A percentile compares a stretch with the other conserved stretches of the same genome.
Evolutionary conservation across 306 rosid species (phyloP).

Genomic region (Luffa acutangula): DNA sequence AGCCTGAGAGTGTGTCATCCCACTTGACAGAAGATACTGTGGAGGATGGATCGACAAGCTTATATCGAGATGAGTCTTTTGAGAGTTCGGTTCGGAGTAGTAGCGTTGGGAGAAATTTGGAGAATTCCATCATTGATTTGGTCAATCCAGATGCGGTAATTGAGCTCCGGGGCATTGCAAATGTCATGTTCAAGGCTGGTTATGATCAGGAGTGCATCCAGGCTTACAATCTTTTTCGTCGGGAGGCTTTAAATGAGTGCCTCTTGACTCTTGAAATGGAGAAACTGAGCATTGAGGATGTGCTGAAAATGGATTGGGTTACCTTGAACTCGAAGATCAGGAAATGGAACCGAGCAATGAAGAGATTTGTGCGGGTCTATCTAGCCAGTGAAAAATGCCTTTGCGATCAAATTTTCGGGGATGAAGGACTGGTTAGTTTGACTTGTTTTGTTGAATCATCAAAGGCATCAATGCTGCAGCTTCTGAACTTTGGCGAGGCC

Average conservation of each 20-base stretch:
- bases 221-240: slow-evolving; percentile 49
- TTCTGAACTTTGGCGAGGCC: slow-evolving; percentile 82
- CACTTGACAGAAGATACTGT: slow-evolving; percentile 59
- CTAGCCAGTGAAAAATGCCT: slow-evolving; percentile 81
- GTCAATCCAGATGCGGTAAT: slow-evolving; percentile 52
- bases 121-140: slow-evolving; percentile 55
- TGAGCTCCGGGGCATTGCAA: slow-evolving; percentile 54
- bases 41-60: slow-evolving; percentile 57
- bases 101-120: slow-evolving; percentile 45
- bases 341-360: slow-evolving; percentile 76
- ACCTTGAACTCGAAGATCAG: slow-evolving; percentile 62
- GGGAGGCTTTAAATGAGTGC: slow-evolving; percentile 80
- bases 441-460: slow-evolving; percentile 72
- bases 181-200: slow-evolving; percentile 54
- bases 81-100: slow-evolving; percentile 54
- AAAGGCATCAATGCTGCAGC: slow-evolving; percentile 76
- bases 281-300: slow-evolving; percentile 78
- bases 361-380: slow-evolving; percentile 73
- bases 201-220: slow-evolving; percentile 68
- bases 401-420: slow-evolving; percentile 62
- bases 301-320: slow-evolving; percentile 65
- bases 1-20: slow-evolving; percentile 60
- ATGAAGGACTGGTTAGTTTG: slow-evolving; percentile 32
- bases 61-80: slow-evolving; percentile 59
- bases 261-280: slow-evolving; percentile 68